A percentile compares a stretch with the other conserved stretches of the same genome.
Evolutionary conservation across 2,329 filamentous ascomycete genomes (phyloP).

Genomic region (Diaporthe ilicicola): DNA sequence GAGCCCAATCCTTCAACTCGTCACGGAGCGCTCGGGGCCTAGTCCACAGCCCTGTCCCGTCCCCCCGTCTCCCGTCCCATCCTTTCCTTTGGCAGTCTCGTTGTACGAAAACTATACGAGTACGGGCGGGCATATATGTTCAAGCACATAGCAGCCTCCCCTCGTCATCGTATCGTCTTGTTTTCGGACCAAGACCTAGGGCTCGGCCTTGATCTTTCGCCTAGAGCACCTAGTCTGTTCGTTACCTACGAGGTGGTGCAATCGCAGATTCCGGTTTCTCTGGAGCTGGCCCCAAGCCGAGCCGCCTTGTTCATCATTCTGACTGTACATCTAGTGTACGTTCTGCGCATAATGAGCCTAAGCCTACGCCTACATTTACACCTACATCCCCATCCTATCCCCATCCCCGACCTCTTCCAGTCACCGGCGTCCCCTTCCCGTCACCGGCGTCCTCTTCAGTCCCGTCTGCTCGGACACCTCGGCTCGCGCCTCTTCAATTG

Average conservation of each 20-base stretch:
- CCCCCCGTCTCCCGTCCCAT: not conserved
- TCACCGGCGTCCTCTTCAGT: not conserved
- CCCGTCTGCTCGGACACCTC: not conserved
- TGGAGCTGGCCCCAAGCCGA: not conserved
- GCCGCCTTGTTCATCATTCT: not conserved
- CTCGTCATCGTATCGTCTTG: not conserved
- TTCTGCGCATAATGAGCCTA: not conserved
- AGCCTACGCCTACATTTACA: not conserved
- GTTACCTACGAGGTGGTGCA: conserved; percentile 3
- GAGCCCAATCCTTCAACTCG: not conserved
- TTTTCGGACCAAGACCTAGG: not conserved
- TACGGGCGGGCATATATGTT: conserved; percentile 9
- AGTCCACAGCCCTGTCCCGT: conserved; percentile 1
- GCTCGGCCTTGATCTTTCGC: conserved; percentile 6
- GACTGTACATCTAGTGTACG: conserved; percentile 5
- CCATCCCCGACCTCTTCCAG: not conserved
- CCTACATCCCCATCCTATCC: not conserved
- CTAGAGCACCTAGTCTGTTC: not conserved
- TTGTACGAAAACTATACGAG: conserved; percentile 3
- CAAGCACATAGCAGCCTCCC: not conserved
- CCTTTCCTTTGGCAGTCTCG: not conserved
- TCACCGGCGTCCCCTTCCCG: not conserved
- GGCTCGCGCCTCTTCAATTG: not conserved
- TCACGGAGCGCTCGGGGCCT: conserved; percentile 18
- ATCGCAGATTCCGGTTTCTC: conserved; percentile 21